These are phyloP conservation scores for Entomortierella beljakovae DNA, from an alignment of 192 early-diverging fungal genomes.

Conservation along the genomic window DNA sequence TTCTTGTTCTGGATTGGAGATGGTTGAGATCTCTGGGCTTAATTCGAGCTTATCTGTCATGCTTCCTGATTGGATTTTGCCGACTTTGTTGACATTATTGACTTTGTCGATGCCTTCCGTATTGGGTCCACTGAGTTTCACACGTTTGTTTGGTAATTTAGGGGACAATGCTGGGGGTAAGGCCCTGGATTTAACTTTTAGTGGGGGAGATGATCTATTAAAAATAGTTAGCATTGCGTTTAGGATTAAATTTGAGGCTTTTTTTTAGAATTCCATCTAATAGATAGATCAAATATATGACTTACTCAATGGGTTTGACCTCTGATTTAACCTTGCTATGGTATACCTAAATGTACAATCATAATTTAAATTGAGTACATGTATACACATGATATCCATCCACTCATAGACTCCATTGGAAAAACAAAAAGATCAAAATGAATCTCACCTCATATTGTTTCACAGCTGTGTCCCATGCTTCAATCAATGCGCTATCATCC, in stretches of 20 bases:
- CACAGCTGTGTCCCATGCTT: slow-evolving; percentile 71
- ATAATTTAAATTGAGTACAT: slow-evolving; percentile 27
- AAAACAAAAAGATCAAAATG: neutral
- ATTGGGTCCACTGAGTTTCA: slow-evolving; percentile 2
- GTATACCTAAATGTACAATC: slow-evolving; percentile 4
- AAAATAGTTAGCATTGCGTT: no score
- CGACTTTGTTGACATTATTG: neutral
- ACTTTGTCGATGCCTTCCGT: neutral
- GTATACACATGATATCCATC: slow-evolving; percentile 8
- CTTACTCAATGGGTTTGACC: slow-evolving; percentile 7
- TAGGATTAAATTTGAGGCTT: no score
- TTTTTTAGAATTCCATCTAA: no score
- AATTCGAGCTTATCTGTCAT: slow-evolving; percentile 4
- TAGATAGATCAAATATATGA: neutral
- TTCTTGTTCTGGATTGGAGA: slow-evolving; percentile 16
- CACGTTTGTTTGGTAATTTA: neutral
- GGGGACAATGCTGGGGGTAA: neutral
- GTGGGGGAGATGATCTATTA: neutral
- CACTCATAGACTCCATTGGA: no score
- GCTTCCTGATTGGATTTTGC: neutral
- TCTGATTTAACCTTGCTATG: slow-evolving; percentile 17
- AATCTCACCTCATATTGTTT: slow-evolving; percentile 62
- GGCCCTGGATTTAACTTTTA: neutral
- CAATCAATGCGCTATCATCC: slow-evolving; percentile 72
- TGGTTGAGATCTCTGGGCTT: neutral